Evolutionary conservation across 441 rosid genomes (phyloP).

Genomic region (Gossypium davidsonii): DNA sequence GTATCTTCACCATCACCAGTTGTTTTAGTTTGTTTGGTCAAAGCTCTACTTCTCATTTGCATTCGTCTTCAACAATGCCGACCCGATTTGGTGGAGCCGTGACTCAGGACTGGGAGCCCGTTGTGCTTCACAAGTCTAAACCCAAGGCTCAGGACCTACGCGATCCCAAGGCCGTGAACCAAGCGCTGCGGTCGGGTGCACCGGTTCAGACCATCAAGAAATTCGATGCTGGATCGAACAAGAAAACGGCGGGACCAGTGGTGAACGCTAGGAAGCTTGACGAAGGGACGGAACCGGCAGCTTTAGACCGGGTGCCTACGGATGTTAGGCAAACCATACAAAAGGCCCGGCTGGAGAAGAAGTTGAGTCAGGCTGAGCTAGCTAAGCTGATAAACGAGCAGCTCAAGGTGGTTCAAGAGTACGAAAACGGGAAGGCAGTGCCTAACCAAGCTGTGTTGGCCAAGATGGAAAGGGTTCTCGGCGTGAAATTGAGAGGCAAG

Average conservation of each 20-base stretch:
- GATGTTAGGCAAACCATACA: constrained; percentile 70
- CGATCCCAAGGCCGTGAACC: constrained; percentile 69
- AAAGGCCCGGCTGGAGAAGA: constrained; percentile 70
- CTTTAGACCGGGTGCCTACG: constrained; percentile 43
- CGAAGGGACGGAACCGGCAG: constrained; percentile 60
- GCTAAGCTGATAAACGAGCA: constrained; percentile 77
- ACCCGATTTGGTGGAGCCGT: constrained; percentile 59
- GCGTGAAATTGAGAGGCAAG: constrained; percentile 73
- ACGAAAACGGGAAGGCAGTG: constrained; percentile 85
- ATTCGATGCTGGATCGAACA: constrained; percentile 67
- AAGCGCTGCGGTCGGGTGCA: constrained; percentile 57
- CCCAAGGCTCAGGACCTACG: constrained; percentile 56
- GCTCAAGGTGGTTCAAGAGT: constrained; percentile 80
- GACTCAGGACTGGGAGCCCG: constrained; percentile 77
- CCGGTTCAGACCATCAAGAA: constrained; percentile 66
- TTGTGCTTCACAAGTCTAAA: constrained; percentile 62
- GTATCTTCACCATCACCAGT: neutral
- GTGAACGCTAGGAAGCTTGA: constrained; percentile 58
- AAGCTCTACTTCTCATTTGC: neutral
- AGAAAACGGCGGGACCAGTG: constrained; percentile 35
- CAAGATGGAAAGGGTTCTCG: constrained; percentile 78
- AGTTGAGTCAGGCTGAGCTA: constrained; percentile 72
- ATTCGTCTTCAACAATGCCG: constrained; percentile 38
- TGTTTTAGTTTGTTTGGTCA: neutral
- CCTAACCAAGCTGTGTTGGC: constrained; percentile 65